Base-by-base conservation (phyloP, 1,284 basidiomycete genomes). In the Austroboletus novae-zelandiae region DNA sequence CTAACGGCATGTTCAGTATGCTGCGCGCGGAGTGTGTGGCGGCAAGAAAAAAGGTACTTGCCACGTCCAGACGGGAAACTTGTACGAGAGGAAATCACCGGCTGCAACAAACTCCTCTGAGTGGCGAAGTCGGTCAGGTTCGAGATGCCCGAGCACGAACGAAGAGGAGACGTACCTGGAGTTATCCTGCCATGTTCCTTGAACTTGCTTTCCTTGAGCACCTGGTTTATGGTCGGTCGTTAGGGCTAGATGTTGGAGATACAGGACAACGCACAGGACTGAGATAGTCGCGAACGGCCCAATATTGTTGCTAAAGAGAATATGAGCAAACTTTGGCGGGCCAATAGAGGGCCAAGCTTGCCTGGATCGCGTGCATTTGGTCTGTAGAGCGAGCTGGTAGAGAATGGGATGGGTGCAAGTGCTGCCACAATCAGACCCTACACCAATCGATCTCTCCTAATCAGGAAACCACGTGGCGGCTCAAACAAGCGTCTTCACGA, bases 181-280 rank as follows among this genome's bases (percentile, higher is more conserved):
- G 91, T 98, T 65, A 97, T 96, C 49, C 95, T 79, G 11, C 96
- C 96, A 66, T 98, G 93, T 71, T 99, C 96, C 71, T 97, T 98
- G 79, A 99, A 99, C 71, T 98, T 98, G 75, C 91, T 94, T 75
- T 99, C 96, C 66, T 89, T 90, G 60, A 99, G 80, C 30, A 98
- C 95, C 93, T 94, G 52, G 64, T 68, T 61, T 10, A 51, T 55
- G 57, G 59, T 70, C 52, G 70, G 65, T 35, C 56, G 61, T 61
- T 3, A 65, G 61, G 64, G 39, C 51, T 43, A 57, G 56, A 59
- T 59, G 18, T 46, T 10, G 10, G 27, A 54, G 61, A 54, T 57
- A 57, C 52, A 59, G 35, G 55, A 43, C 46, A 49, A 65, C 82
- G 60, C 69, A 94, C 94, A 7, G 96, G 96, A 54, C 93, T 93